Conservation (phyloP, 345 rosid genomes). For the Schrenkiella parvula region DNA sequence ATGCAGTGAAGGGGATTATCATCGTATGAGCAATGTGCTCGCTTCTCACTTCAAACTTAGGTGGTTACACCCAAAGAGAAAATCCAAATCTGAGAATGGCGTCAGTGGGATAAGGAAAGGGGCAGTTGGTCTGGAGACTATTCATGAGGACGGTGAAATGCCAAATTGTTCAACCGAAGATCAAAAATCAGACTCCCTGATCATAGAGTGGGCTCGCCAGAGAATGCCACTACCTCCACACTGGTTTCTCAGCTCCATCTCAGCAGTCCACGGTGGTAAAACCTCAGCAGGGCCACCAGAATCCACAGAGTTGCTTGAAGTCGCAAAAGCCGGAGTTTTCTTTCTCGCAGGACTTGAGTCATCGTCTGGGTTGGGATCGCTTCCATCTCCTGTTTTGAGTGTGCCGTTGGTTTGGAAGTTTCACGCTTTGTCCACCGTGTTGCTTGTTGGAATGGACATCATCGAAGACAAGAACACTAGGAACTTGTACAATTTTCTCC, state of each 20-base stretch:
- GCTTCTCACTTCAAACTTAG: conserved; percentile 63
- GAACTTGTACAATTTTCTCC: conserved; percentile 60
- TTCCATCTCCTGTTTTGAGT: conserved; percentile 45
- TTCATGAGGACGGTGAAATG: conserved; percentile 62
- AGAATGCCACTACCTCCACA: conserved; percentile 79
- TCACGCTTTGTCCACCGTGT: conserved; percentile 67
- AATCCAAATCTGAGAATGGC: conserved; percentile 36
- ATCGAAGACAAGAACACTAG: conserved; percentile 67
- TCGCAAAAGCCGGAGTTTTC: conserved; percentile 74
- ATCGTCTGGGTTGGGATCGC: conserved; percentile 38
- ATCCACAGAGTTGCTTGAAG: conserved; percentile 40
- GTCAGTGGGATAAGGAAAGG: conserved; percentile 33
- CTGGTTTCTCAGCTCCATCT: conserved; percentile 89
- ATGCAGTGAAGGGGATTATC: conserved; percentile 48
- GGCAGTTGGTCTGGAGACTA: conserved; percentile 53
- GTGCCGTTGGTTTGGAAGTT: conserved; percentile 80
- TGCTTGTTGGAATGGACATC: conserved; percentile 70
- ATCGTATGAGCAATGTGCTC: conserved; percentile 44
- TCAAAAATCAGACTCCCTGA: conserved; percentile 29
- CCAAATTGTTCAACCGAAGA: conserved; percentile 39
- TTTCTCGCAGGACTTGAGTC: conserved; percentile 78
- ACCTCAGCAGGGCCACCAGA: conserved; percentile 33
- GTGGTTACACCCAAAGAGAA: conserved; percentile 65
- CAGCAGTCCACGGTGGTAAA: conserved; percentile 42
- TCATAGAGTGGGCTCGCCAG: conserved; percentile 78